Conservation (phyloP, 31 red algal genomes). For the Porphyra umbilicalis region DNA sequence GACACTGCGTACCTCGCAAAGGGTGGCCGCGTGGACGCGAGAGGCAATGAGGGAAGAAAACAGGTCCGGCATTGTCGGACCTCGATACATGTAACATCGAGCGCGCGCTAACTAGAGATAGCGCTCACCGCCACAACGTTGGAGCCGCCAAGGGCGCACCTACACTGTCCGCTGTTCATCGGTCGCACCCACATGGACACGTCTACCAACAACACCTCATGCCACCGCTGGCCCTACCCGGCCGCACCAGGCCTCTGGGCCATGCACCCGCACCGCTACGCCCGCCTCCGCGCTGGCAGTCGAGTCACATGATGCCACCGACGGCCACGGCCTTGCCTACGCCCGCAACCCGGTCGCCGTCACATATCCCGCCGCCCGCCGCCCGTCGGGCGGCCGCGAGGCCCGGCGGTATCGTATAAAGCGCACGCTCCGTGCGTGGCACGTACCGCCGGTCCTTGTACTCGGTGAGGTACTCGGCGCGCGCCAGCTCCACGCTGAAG, state of each 20-base stretch:
- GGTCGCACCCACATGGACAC: too few species aligned
- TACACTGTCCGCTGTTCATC: too few species aligned
- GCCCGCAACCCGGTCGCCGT: too few species aligned
- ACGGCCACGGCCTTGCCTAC: background rate
- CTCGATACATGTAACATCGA: too few species aligned
- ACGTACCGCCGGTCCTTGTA: conserved; percentile 42
- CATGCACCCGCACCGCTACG: background rate
- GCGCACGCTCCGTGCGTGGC: conserved; percentile 8
- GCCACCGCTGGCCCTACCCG: background rate
- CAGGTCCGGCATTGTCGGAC: too few species aligned
- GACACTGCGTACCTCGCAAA: too few species aligned
- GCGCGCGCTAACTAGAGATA: background rate
- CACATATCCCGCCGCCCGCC: too few species aligned
- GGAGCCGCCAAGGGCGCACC: too few species aligned
- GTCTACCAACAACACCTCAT: background rate
- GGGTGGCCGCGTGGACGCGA: too few species aligned
- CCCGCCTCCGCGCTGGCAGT: too few species aligned
- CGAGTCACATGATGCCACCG: too few species aligned
- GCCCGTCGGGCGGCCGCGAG: background rate
- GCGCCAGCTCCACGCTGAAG: conserved; percentile 8
- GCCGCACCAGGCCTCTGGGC: background rate
- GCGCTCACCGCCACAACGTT: background rate
- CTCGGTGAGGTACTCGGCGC: conserved; percentile 7
- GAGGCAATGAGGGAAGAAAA: too few species aligned
- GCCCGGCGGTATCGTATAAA: background rate